These are phyloP conservation scores for Entomortierella beljakovae DNA, from an alignment of 192 early-diverging fungal genomes.

Conservation along the genomic window DNA sequence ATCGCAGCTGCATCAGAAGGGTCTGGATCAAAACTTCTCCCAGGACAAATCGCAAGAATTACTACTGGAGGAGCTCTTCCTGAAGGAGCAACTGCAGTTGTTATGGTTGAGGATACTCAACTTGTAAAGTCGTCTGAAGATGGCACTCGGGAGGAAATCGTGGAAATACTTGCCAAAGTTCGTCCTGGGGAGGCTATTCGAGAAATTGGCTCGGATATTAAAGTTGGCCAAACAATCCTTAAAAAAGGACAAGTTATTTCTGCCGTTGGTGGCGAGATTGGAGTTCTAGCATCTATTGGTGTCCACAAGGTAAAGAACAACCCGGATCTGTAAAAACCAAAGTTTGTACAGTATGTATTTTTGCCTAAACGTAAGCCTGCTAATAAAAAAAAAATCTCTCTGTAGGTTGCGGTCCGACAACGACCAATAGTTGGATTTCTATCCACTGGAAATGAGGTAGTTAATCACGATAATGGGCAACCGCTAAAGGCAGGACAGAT, in stretches of 20 bases:
- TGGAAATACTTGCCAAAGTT: conserved; percentile 59
- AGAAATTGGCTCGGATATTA: conserved; percentile 81
- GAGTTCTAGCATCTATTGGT: conserved; percentile 84
- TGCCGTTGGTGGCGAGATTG: conserved; percentile 86
- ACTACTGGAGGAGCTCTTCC: conserved; percentile 93
- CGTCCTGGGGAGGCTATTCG: conserved; percentile 78
- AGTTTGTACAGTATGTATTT: background rate
- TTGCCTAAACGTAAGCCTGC: background rate
- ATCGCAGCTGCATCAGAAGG: conserved; percentile 54
- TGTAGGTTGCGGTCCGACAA: conserved; percentile 66
- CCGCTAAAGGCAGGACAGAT: conserved; percentile 70
- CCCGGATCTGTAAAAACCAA: background rate
- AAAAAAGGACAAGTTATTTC: conserved; percentile 68
- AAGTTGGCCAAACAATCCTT: conserved; percentile 70
- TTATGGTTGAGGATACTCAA: conserved; percentile 96
- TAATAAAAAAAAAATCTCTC: background rate
- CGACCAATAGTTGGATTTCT: conserved; percentile 83
- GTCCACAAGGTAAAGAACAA: conserved; percentile 60
- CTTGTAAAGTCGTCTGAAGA: conserved; percentile 68
- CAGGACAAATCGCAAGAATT: conserved; percentile 79
- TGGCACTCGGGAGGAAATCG: conserved; percentile 67
- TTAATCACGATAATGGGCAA: conserved; percentile 58
- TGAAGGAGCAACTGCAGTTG: conserved; percentile 85
- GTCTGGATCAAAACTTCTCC: conserved; percentile 42
- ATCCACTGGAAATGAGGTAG: conserved; percentile 92